A percentile compares a stretch with the other conserved stretches of the same genome.
Conservation (phyloP, 371 early-diverging fungal species). For the Rhizopus stolonifer region DNA sequence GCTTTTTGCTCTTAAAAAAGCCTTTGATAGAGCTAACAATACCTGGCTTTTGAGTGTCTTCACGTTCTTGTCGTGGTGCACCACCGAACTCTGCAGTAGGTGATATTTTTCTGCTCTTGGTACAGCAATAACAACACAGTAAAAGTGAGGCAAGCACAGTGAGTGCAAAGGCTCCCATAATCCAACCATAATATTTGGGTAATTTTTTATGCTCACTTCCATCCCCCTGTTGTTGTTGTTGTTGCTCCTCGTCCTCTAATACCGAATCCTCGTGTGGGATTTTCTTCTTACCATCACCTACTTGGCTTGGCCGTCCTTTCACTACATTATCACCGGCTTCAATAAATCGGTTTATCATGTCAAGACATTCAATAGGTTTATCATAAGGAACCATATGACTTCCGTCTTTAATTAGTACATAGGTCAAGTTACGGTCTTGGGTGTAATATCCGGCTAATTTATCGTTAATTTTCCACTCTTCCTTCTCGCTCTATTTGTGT, state of each 20-base stretch:
- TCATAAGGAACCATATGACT: slow-evolving; percentile 88
- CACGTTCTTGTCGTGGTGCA: slow-evolving; percentile 20
- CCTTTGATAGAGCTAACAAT: slow-evolving; percentile 1
- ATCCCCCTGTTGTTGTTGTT: neutral
- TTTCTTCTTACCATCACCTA: slow-evolving; percentile 19
- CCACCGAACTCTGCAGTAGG: slow-evolving; percentile 23
- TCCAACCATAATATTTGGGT: slow-evolving; percentile 19
- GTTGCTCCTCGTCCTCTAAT: neutral
- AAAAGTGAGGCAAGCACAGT: slow-evolving; percentile 26
- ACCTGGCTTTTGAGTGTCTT: slow-evolving; percentile 5
- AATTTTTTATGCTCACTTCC: slow-evolving; percentile 1
- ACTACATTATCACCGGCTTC: slow-evolving; percentile 47
- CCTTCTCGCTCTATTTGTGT: neutral
- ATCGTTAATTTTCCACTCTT: slow-evolving; percentile 62
- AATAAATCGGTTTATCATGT: slow-evolving; percentile 78
- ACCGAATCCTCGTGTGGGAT: slow-evolving; percentile 1
- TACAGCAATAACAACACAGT: slow-evolving; percentile 37
- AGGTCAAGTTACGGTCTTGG: slow-evolving; percentile 67
- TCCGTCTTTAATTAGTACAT: slow-evolving; percentile 65
- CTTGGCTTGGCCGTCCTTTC: slow-evolving; percentile 31
- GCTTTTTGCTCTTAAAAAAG: neutral
- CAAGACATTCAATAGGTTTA: slow-evolving; percentile 59
- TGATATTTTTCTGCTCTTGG: slow-evolving; percentile 5
- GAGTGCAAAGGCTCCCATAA: slow-evolving; percentile 30
- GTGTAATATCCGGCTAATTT: slow-evolving; percentile 56